Conservation (phyloP, 331 rosid species). For the Saraca asoca region DNA sequence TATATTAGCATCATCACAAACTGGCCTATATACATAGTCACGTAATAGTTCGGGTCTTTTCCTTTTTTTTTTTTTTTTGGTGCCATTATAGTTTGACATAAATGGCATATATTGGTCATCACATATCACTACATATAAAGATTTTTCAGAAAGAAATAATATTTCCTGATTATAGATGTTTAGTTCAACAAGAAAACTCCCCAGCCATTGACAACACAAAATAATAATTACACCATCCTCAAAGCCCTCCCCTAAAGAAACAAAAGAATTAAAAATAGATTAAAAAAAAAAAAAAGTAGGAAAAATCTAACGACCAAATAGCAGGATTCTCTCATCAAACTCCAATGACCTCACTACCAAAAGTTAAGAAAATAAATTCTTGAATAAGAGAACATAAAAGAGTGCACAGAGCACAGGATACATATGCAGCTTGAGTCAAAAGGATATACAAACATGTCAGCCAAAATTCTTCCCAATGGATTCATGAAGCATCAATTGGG, state of each 20-base stretch:
- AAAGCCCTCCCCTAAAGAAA: slow-evolving; percentile 41
- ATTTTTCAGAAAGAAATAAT: background rate
- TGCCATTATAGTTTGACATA: slow-evolving; percentile 8
- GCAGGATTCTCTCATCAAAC: slow-evolving; percentile 44
- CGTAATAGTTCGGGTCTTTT: too few relatives aligned
- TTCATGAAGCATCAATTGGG: slow-evolving; percentile 44
- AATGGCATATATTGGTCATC: slow-evolving; percentile 6
- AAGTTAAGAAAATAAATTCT: slow-evolving; percentile 1
- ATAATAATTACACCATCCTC: slow-evolving; percentile 45
- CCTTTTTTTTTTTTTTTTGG: too few relatives aligned
- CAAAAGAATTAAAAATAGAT: slow-evolving; percentile 14
- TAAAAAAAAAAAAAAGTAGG: slow-evolving; percentile 6
- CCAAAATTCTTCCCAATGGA: slow-evolving; percentile 46
- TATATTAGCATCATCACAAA: too few relatives aligned
- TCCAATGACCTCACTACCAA: slow-evolving; percentile 50
- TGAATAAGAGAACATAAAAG: slow-evolving; percentile 38
- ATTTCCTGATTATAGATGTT: slow-evolving; percentile 31
- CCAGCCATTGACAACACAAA: slow-evolving; percentile 45
- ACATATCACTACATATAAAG: slow-evolving; percentile 28
- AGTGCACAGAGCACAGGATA: slow-evolving; percentile 39
- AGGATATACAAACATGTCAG: slow-evolving; percentile 60
- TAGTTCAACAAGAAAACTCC: slow-evolving; percentile 45
- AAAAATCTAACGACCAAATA: slow-evolving; percentile 26
- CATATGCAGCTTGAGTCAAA: slow-evolving; percentile 54
- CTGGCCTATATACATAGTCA: background rate